Conservation (phyloP, 2,329 filamentous ascomycete species). For the Colletotrichum graminicola region DNA sequence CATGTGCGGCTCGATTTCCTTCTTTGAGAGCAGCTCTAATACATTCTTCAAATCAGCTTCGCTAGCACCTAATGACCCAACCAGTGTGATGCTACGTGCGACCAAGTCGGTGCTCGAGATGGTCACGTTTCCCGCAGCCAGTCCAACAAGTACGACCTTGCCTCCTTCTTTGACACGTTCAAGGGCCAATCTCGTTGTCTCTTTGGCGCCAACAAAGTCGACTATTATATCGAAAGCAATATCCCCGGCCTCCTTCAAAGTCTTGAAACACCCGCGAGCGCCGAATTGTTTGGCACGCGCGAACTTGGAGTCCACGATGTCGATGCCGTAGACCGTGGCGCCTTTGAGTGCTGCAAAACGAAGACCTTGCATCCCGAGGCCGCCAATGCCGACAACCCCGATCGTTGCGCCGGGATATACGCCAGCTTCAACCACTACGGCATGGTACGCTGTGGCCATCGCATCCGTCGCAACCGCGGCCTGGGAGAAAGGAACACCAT, state of each 20-base stretch:
- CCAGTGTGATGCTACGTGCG: constrained; percentile 1
- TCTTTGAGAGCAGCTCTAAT: constrained; percentile 1
- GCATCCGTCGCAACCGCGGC: constrained; percentile 57
- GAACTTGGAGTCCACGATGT: constrained; percentile 20
- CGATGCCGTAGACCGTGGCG: constrained; percentile 32
- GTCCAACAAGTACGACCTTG: constrained; percentile 28
- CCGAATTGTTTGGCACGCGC: constrained; percentile 3
- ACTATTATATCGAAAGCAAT: constrained; percentile 14
- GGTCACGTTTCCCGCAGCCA: background rate
- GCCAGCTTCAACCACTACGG: constrained; percentile 51
- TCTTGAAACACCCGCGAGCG: constrained; percentile 10
- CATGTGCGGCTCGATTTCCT: constrained; percentile 4
- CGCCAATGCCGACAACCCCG: constrained; percentile 56
- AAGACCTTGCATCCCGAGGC: constrained; percentile 47
- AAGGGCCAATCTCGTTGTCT: constrained; percentile 8
- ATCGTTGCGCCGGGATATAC: constrained; percentile 51
- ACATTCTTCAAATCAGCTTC: constrained; percentile 24
- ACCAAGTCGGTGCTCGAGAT: constrained; percentile 2
- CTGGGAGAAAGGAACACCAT: constrained; percentile 44
- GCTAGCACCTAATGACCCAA: constrained; percentile 24
- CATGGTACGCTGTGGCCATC: constrained; percentile 55
- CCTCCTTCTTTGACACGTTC: constrained; percentile 18
- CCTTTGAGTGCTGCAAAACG: constrained; percentile 15
- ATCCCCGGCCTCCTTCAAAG: background rate
- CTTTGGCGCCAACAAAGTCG: constrained; percentile 15